These are phyloP conservation scores for Coniochaeta ligniaria DNA, from an alignment of 2,329 filamentous ascomycete species.

Conservation along the genomic window DNA sequence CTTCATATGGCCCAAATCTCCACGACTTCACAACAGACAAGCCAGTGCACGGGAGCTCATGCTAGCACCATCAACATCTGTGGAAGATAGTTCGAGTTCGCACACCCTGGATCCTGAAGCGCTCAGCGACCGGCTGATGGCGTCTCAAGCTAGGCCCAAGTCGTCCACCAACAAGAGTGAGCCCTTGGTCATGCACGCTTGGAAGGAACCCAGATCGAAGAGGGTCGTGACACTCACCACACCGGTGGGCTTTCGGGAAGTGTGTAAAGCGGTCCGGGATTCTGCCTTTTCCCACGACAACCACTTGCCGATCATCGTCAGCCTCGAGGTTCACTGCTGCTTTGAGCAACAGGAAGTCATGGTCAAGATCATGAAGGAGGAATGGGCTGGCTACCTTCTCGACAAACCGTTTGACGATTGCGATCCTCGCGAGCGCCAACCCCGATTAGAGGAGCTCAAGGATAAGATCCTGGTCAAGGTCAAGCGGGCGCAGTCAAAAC, in stretches of 20 bases:
- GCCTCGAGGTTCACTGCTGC: constrained; percentile 83
- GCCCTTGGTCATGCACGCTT: constrained; percentile 73
- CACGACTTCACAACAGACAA: neutral
- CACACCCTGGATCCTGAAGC: constrained; percentile 25
- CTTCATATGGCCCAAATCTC: neutral
- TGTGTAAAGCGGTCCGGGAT: constrained; percentile 73
- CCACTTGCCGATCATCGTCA: constrained; percentile 80
- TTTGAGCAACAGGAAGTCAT: constrained; percentile 81
- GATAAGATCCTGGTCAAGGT: constrained; percentile 82
- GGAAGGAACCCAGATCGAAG: constrained; percentile 21
- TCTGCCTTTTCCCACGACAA: constrained; percentile 65
- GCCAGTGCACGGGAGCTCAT: neutral
- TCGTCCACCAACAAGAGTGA: constrained; percentile 39
- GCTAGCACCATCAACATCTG: neutral
- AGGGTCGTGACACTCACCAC: constrained; percentile 59
- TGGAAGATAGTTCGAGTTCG: constrained; percentile 2
- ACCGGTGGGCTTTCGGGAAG: constrained; percentile 79
- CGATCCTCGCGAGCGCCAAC: constrained; percentile 49
- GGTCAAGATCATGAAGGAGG: constrained; percentile 88
- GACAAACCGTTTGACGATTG: constrained; percentile 45
- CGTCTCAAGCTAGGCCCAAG: constrained; percentile 13
- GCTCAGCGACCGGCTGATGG: constrained; percentile 19
- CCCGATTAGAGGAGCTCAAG: constrained; percentile 63
- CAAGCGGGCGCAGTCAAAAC: constrained; percentile 46
- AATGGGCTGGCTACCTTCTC: constrained; percentile 71